Evolutionary conservation across 805 yeast genomes (phyloP), one percentile per base, ranked within the genome.

Genomic region (Saturnispora silvae): DNA sequence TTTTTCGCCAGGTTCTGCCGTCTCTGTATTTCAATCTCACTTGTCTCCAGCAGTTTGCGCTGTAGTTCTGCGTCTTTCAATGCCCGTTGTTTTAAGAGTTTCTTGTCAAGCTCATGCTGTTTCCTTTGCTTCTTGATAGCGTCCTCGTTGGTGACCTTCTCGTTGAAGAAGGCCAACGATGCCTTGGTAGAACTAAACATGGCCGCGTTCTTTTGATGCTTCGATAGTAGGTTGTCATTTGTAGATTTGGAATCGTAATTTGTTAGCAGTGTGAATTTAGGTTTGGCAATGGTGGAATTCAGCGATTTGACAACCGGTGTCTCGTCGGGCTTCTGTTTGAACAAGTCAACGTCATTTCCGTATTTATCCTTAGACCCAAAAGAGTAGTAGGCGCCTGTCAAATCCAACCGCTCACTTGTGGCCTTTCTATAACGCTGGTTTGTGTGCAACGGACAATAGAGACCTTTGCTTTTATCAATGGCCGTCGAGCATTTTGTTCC

Each of bases 371-470:
- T 39, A 4, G 86, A 77, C 5, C 84, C 70, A 47, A 75, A 67
- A 57, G 72, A 54, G 40, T 75, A 58, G 41, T 68, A 63, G 42
- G 72, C 60, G 13, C 81, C 72, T 54, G 75, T 81, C 37, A 89
- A 63, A 54, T 87, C 97, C 64, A 84, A 71, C 43, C 97, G 63
- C 43, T 71, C 67, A n/a, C 76, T 67, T 16, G 73, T 68, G 0
- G 70, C 56, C 31, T 64, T 64, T 31, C 68, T 65, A 38, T 74
- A 62, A 31, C 72, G 65, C 33, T 65, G 46, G 43, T 83, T 89
- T 14, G 69, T 62, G 51, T 87, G 97, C 48, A 61, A 84, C 10
- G 74, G 75, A 56, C 97, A 87, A 41, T 72, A 67, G 18, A 67
- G 69, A 5, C 71, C 60, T 28, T 63, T 64, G 7, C 68, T 57